Evolutionary conservation across 495 filamentous ascomycete genomes (phyloP), one percentile per base, ranked within the genome.

Genomic region (Friedmanniomyces simplex): DNA sequence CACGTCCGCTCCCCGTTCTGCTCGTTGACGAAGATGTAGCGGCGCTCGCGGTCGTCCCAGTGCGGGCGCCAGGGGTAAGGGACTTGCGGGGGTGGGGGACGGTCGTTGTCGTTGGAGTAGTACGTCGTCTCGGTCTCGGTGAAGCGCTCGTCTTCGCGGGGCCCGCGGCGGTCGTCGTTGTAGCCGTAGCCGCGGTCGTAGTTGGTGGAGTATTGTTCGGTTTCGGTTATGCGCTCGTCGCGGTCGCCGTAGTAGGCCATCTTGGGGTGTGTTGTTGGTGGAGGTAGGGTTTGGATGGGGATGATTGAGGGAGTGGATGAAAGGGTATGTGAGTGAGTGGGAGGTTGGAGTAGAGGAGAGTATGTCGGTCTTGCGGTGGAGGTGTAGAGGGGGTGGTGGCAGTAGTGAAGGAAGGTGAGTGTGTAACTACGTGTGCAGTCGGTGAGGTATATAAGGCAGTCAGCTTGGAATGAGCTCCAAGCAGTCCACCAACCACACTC

Each of bases 21-120:
- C 41, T 79, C 70, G 55, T 85, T 79, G 42, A 79, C 71, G 63
- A 77, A 86, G 71, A 79, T 82, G 67, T 78, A 84, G 53, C 79
- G 79, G 52, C 81, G 76, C 43, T 71, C 66, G 41, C 69, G 71
- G 41, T 75, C 72, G 54, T 86, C 82, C 76, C 77, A 86, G 56
- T 74, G 74, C 20, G 81, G 75, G 47, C 70, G 63, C 83, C 83
- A 86, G 58, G 81, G 83, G 0, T 67, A 52, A 1, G 82, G 80
- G 22, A 82, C 46, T 13, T 62, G 59, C 4, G 62, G 65, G 6
- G 63, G 61, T 1, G 47, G 55, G 4, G 50, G 36, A 26, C 37
- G 16, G 49, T 45, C 37, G 55, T 25, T 32, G 59, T 52, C 34
- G 18, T 32, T 21, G 49, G 24, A 28, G 56, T 58, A 58, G 34